Evolutionary conservation across 768 basidiomycete species (phyloP), one percentile per base, ranked within the genome.

Genomic region (Termitomyces sp.): DNA sequence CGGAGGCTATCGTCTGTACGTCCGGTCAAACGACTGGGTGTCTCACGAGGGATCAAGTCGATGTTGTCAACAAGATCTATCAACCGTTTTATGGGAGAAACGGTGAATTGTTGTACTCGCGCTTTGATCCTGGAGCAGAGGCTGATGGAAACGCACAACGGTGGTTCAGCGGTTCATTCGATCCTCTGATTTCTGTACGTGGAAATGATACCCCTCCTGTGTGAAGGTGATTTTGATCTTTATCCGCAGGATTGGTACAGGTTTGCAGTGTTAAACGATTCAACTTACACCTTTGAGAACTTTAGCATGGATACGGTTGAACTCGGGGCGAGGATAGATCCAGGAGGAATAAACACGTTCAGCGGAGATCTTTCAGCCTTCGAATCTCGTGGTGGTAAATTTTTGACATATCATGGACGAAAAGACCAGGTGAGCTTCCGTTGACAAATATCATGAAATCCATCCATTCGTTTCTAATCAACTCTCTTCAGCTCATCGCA

Each of bases 391-490:
- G 54, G 54, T 16, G 58, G 54, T 0, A 59, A 55, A 23, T 52
- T 59, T 32, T 29, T 59, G 38, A 52, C 53, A 10, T 59, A 52
- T 40, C 58, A 59, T 31, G 57, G 57, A 2, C 53, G 50, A 22
- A 52, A 49, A 48, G 57, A 59, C 31, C 39, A 54, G 43, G 53
- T 54, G 10, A 46, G 35, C 15, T n/a, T n/a, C n/a, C n/a, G n/a
- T n/a, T 7, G 16, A 36, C 9, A 7, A 15, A 12, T 31, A 12
- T 13, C n/a, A 38, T n/a, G 7, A n/a, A 16, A 5, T 18, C 22
- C 2, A 2, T 29, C 1, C 20, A 10, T 3, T 31, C 16, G 13
- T 3, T 41, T 4, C 5, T 16, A 5, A 11, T 12, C 23, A 11
- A 11, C 4, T 3, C 16, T 22, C 23, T 11, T 4, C 35, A 56